Percentiles rank a stretch among this genome's conserved stretches.
phyloP scores from a whole-genome alignment of 805 yeast species.

The Candida qinlingensis region DNA sequence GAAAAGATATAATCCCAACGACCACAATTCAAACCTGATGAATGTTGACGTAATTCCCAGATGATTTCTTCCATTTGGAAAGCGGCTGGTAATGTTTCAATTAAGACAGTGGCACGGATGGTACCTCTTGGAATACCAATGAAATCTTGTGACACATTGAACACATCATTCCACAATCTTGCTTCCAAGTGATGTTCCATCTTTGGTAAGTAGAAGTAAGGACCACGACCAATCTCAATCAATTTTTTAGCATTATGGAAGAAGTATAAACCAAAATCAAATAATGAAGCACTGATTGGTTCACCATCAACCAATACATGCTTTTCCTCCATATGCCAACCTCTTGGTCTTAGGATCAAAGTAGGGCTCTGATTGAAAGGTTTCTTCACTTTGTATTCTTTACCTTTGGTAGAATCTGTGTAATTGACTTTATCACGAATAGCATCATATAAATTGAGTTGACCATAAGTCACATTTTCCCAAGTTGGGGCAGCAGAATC shows the following conservation, averaged over 20 bases:
- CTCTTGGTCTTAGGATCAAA: constrained; percentile 80
- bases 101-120: constrained; percentile 73
- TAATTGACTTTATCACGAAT: constrained; percentile 61
- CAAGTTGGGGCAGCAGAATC: constrained; percentile 87
- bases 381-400: constrained; percentile 29
- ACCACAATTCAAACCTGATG: constrained; percentile 82
- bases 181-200: constrained; percentile 87
- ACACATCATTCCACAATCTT: constrained; percentile 76
- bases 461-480: constrained; percentile 75
- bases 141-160: constrained; percentile 70
- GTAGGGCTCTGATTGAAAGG: constrained; percentile 54
- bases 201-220: constrained; percentile 79
- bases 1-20: constrained; percentile 88
- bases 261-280: constrained; percentile 77
- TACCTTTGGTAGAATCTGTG: constrained; percentile 39
- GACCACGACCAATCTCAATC: constrained; percentile 64
- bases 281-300: constrained; percentile 73
- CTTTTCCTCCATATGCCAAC: constrained; percentile 79
- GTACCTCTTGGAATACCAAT: constrained; percentile 69
- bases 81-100: constrained; percentile 81
- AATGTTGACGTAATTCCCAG: constrained; percentile 70
- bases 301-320: constrained; percentile 69
- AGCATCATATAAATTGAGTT: constrained; percentile 72
- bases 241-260: constrained; percentile 67
- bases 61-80: constrained; percentile 84